These are phyloP conservation scores for Pisolithus thermaeus DNA, from an alignment of 1,284 basidiomycete genomes.

Conservation along the genomic window DNA sequence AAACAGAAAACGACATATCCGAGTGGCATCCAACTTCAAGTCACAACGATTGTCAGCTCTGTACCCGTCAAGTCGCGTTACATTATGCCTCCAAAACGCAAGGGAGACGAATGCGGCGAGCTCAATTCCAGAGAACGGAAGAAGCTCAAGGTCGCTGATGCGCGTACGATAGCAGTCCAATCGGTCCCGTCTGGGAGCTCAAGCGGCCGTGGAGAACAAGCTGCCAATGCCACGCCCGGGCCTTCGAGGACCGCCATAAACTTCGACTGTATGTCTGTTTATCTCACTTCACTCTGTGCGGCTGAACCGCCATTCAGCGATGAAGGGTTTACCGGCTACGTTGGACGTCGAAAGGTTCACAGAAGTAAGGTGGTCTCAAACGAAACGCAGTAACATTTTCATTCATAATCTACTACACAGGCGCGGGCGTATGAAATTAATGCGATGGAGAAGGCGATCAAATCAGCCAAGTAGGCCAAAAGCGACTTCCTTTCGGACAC, in stretches of 20 bases:
- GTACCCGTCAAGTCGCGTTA: background rate
- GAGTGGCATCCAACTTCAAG: no score
- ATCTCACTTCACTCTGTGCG: background rate
- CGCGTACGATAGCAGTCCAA: constrained; percentile 67
- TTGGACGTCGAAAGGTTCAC: constrained; percentile 86
- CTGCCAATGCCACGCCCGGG: constrained; percentile 26
- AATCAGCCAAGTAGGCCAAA: constrained; percentile 57
- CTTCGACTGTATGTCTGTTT: constrained; percentile 34
- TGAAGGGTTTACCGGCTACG: constrained; percentile 60
- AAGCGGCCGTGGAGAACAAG: constrained; percentile 13
- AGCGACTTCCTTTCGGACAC: background rate
- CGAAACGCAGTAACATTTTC: background rate
- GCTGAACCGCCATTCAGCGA: constrained; percentile 32
- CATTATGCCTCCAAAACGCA: constrained; percentile 50
- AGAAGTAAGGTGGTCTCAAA: constrained; percentile 46
- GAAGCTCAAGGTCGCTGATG: constrained; percentile 56
- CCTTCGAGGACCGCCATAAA: constrained; percentile 34
- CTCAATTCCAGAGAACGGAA: constrained; percentile 54
- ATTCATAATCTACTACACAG: constrained; percentile 33
- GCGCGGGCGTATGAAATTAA: constrained; percentile 82
- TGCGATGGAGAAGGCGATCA: constrained; percentile 83
- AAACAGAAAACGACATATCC: no score
- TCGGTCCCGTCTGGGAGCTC: constrained; percentile 16
- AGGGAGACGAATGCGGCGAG: constrained; percentile 33
- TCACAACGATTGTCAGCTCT: no score